Evolutionary conservation across 495 filamentous ascomycete genomes (phyloP).

Genomic region (Clohesyomyces aquaticus): DNA sequence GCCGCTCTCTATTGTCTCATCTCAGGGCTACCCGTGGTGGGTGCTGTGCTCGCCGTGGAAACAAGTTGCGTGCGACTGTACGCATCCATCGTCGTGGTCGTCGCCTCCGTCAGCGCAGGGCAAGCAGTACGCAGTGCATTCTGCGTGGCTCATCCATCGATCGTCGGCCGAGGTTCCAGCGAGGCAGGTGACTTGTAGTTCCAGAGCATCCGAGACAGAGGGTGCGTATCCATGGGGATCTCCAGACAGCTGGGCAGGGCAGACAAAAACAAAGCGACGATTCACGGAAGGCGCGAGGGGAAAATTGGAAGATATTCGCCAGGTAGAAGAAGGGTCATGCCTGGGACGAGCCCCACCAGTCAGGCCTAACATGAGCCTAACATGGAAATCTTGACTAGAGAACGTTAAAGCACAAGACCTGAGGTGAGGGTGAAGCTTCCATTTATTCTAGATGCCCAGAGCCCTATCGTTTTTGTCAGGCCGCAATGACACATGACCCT

Average conservation of each 20-base stretch:
- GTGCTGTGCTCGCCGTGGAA: background rate
- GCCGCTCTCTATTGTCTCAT: background rate
- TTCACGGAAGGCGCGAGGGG: constrained; percentile 7
- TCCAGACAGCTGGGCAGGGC: background rate
- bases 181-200: background rate
- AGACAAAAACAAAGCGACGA: constrained; percentile 6
- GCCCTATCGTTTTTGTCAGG: background rate
- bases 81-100: too few relatives aligned
- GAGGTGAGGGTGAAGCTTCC: too few relatives aligned
- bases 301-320: background rate
- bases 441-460: background rate
- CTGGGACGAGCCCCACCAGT: too few relatives aligned
- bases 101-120: too few relatives aligned
- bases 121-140: background rate
- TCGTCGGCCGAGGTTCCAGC: background rate
- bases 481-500: background rate
- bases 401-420: too few relatives aligned
- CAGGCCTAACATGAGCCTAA: too few relatives aligned
- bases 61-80: background rate
- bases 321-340: constrained; percentile 10
- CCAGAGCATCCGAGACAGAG: too few relatives aligned
- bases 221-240: background rate
- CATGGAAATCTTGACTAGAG: too few relatives aligned
- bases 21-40: too few relatives aligned
- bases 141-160: too few relatives aligned